Evolutionary conservation across 116 monocot genomes (phyloP), one percentile per base, ranked within the genome.

Genomic region (Trichopus zeylanicus): DNA sequence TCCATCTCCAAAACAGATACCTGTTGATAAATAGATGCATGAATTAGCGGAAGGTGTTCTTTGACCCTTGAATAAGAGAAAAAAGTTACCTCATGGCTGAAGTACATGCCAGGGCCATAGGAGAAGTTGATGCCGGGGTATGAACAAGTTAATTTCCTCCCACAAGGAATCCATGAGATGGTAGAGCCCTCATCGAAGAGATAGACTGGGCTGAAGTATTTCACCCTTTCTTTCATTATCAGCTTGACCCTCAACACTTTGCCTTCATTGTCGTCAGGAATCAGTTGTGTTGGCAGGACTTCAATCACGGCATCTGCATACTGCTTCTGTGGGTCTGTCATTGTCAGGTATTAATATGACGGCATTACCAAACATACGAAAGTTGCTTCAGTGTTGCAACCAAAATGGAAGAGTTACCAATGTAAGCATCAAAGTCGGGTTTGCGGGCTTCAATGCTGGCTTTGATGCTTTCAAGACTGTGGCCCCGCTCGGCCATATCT

Each of bases 1-100:
- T 95, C 95, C 95, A 95, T 95, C 72, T 95, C 95, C 69, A 95
- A 26, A 8, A 89, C 78, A 7, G 86, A 89, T 75, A 84, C 92
- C 86, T 81, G 27, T 6, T 0, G 32, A 26, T 18, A 27, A 8
- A 48, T n/a, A n/a, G n/a, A n/a, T 0, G 13, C 34, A 35, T 31
- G 11, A 51, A 59, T 53, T 39, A 54, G 31, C 3, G 35, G 23
- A 23, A 37, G 37, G 31, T 26, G 26, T 20, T 24, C 25, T 23
- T n/a, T n/a, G n/a, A n/a, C n/a, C n/a, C n/a, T 22, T 49, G 5
- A 8, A 22, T 49, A 21, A 3, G 8, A 21, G 16, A 46, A 42
- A 7, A 13, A 24, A 56, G 42, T 46, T 73, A 84, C 95, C 95
- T 95, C 90, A 18, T 90, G 49, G 7, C 52, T 59, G 57, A 57